Conservation (phyloP, 768 basidiomycete species). For the Nevesoporus exiguus region DNA sequence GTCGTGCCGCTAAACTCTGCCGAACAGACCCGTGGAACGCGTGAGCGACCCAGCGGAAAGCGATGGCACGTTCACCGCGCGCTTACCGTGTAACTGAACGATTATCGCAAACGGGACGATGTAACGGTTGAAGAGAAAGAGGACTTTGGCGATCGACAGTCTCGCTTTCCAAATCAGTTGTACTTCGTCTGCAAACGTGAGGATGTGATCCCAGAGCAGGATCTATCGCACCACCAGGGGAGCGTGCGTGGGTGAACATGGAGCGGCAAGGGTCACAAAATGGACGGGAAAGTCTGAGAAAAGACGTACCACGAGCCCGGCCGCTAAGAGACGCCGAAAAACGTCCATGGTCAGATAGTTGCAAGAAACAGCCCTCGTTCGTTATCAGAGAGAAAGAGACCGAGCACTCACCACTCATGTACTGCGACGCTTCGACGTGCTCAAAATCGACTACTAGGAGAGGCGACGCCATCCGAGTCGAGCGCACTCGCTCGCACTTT, state of each 20-base stretch:
- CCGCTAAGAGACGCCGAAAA: slow-evolving; percentile 8
- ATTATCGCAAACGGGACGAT: slow-evolving; percentile 31
- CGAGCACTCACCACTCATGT: slow-evolving; percentile 24
- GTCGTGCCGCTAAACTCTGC: slow-evolving; percentile 24
- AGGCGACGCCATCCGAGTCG: slow-evolving; percentile 7
- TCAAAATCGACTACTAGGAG: neutral
- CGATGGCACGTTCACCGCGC: too few relatives aligned
- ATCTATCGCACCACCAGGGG: slow-evolving; percentile 15
- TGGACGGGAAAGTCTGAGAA: neutral
- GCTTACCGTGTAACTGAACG: slow-evolving; percentile 30
- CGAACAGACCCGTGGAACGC: neutral
- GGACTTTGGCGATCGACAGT: slow-evolving; percentile 26
- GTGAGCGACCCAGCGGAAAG: neutral
- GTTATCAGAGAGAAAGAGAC: neutral
- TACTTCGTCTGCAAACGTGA: slow-evolving; percentile 35
- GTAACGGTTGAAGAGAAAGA: slow-evolving; percentile 37
- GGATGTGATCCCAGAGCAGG: slow-evolving; percentile 33
- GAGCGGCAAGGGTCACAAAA: neutral
- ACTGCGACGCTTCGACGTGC: slow-evolving; percentile 18
- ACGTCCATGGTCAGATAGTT: slow-evolving; percentile 1
- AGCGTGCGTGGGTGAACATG: neutral
- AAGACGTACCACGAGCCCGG: slow-evolving; percentile 24
- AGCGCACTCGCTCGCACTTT: neutral
- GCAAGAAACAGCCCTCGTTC: neutral
- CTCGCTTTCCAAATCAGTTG: slow-evolving; percentile 30